phyloP scores from a whole-genome alignment of 371 early-diverging fungal genomes.

The Mortierella sp. region DNA sequence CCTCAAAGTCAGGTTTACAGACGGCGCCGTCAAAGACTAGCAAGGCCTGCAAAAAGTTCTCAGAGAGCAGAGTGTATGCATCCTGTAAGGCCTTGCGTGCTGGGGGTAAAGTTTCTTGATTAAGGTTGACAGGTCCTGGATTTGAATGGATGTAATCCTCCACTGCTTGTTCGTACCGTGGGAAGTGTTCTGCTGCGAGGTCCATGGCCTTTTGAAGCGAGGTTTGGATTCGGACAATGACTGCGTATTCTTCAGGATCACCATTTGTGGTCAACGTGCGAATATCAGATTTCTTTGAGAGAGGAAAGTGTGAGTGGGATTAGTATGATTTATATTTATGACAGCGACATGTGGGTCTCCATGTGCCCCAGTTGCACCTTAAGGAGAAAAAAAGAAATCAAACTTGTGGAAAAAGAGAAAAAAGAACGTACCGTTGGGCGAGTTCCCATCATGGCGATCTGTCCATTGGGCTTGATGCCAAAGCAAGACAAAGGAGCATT shows the following conservation, averaged over 20 bases:
- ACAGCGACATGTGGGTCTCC: background rate
- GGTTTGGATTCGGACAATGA: slow-evolving; percentile 43
- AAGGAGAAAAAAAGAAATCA: background rate
- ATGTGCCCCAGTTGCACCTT: slow-evolving; percentile 4
- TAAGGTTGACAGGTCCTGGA: slow-evolving; percentile 15
- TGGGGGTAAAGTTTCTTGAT: slow-evolving; percentile 11
- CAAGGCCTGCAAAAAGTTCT: slow-evolving; percentile 67
- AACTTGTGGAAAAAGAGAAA: background rate
- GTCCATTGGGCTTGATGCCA: slow-evolving; percentile 65
- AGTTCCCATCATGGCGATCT: slow-evolving; percentile 66
- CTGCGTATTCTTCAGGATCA: slow-evolving; percentile 56
- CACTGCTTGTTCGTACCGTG: slow-evolving; percentile 43
- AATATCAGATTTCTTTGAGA: slow-evolving; percentile 56
- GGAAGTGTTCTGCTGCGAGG: slow-evolving; percentile 38
- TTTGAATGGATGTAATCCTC: slow-evolving; percentile 29
- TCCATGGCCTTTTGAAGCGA: slow-evolving; percentile 40
- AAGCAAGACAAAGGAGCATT: slow-evolving; percentile 66
- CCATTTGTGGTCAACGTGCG: slow-evolving; percentile 63
- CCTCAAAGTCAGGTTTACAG: slow-evolving; percentile 66
- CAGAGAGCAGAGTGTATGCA: slow-evolving; percentile 62
- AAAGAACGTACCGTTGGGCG: slow-evolving; percentile 62
- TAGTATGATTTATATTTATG: background rate
- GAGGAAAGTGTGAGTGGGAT: slow-evolving; percentile 15
- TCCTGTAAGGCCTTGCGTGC: slow-evolving; percentile 61
- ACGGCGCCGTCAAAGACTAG: slow-evolving; percentile 68